Conservation (phyloP, 2,329 filamentous ascomycete species). For the Ophiocordyceps camponoti-rufipedis region DNA sequence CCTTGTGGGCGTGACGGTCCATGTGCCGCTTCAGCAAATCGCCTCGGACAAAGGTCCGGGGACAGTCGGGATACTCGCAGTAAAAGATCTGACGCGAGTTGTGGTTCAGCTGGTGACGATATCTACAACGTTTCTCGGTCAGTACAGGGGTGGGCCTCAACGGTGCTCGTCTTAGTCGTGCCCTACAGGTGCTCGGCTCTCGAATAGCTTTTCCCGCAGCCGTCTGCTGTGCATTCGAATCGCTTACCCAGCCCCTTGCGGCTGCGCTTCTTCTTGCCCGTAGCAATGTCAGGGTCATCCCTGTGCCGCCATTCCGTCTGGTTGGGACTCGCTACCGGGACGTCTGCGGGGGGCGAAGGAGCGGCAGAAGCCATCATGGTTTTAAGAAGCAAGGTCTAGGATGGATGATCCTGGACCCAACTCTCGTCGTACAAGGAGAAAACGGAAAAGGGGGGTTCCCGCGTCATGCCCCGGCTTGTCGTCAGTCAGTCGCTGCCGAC, state of each 20-base stretch:
- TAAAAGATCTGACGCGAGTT: conserved; percentile 88
- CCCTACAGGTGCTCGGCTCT: conserved; percentile 81
- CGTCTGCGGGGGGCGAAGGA: neutral
- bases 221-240: conserved; percentile 68
- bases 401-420: neutral
- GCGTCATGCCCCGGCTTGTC: neutral
- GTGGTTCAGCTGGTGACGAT: conserved; percentile 91
- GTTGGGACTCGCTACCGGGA: neutral
- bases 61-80: conserved; percentile 84
- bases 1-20: conserved; percentile 64
- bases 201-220: conserved; percentile 91
- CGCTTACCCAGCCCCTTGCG: conserved; percentile 65
- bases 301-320: neutral
- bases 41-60: conserved; percentile 78
- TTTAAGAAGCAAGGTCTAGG: neutral
- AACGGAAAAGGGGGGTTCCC: neutral
- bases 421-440: neutral
- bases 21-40: conserved; percentile 78
- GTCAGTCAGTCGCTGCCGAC: neutral
- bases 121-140: conserved; percentile 21
- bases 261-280: conserved; percentile 46
- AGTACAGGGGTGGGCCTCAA: neutral
- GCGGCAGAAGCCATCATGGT: neutral
- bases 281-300: neutral
- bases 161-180: neutral